phyloP scores from a whole-genome alignment of 306 rosid species.

The Ochetophila trinervis region DNA sequence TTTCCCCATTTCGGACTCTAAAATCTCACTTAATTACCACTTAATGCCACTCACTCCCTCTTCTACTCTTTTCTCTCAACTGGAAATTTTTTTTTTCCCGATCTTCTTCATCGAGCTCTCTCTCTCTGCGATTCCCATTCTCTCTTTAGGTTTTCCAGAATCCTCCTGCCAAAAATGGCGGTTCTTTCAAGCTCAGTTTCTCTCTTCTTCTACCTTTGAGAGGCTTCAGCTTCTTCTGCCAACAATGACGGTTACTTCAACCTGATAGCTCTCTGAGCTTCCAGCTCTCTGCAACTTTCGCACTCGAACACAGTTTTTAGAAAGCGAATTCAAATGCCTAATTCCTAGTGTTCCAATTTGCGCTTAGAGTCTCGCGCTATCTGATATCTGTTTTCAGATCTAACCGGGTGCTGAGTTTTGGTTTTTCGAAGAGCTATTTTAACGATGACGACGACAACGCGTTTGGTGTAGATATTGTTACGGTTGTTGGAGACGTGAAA shows the following conservation, averaged over 20 bases:
- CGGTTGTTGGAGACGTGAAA: slow-evolving; percentile 28
- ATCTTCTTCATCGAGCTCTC: slow-evolving; percentile 19
- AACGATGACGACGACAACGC: slow-evolving; percentile 4
- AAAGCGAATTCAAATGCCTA: background rate
- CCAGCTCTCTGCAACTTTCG: slow-evolving; percentile 7
- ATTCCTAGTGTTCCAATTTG: slow-evolving; percentile 2
- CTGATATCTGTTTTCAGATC: slow-evolving; percentile 35
- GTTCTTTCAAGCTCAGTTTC: slow-evolving; percentile 22
- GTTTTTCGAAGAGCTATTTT: slow-evolving; percentile 15
- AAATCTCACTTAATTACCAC: slow-evolving; percentile 32
- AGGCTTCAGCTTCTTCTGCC: slow-evolving; percentile 23
- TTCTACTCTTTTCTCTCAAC: background rate
- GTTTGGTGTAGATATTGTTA: slow-evolving; percentile 23
- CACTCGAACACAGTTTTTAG: background rate
- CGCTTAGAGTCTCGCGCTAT: slow-evolving; percentile 10
- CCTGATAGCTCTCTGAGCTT: slow-evolving; percentile 3
- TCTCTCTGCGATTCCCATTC: background rate
- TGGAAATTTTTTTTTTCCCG: slow-evolving; percentile 28
- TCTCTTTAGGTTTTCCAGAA: background rate
- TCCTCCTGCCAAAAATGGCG: slow-evolving; percentile 7
- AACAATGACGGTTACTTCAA: slow-evolving; percentile 27
- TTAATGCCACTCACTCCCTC: slow-evolving; percentile 46
- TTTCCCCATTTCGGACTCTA: slow-evolving; percentile 45
- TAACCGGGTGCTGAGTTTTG: slow-evolving; percentile 19
- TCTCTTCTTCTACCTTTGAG: slow-evolving; percentile 13